These are phyloP conservation scores for Colletotrichum scovillei DNA, from an alignment of 2,329 filamentous ascomycete species.

Conservation along the genomic window DNA sequence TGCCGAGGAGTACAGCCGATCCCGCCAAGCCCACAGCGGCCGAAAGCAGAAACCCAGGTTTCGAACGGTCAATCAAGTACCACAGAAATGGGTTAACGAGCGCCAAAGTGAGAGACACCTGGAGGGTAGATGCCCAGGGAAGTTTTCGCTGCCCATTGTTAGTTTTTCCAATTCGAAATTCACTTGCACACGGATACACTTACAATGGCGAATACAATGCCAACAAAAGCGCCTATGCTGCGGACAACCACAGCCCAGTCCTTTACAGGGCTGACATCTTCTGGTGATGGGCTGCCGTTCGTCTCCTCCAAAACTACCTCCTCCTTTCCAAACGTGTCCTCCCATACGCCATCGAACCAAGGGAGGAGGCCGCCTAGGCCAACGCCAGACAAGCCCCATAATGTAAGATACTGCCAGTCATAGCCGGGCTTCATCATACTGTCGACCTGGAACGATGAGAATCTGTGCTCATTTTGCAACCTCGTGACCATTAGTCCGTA, in stretches of 20 bases:
- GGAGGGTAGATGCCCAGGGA: slow-evolving; percentile 94
- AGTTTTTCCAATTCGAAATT: slow-evolving; percentile 2
- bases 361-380: slow-evolving; percentile 83
- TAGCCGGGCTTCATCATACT: slow-evolving; percentile 54
- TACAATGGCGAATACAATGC: slow-evolving; percentile 79
- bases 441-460: slow-evolving; percentile 71
- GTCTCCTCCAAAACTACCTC: slow-evolving; percentile 42
- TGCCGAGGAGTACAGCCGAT: slow-evolving; percentile 77
- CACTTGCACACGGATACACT: slow-evolving; percentile 49
- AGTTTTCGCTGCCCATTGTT: slow-evolving; percentile 75
- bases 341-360: slow-evolving; percentile 84
- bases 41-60: slow-evolving; percentile 84
- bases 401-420: slow-evolving; percentile 76
- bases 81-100: slow-evolving; percentile 93
- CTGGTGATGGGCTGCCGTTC: slow-evolving; percentile 32
- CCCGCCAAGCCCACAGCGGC: slow-evolving; percentile 78
- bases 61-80: slow-evolving; percentile 95
- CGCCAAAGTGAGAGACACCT: slow-evolving; percentile 88
- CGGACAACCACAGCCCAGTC: slow-evolving; percentile 79
- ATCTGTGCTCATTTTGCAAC: slow-evolving; percentile 76
- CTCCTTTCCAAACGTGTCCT: slow-evolving; percentile 58
- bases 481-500: slow-evolving; percentile 87
- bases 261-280: slow-evolving; percentile 57
- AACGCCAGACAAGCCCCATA: slow-evolving; percentile 87
- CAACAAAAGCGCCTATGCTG: slow-evolving; percentile 70